Conservation (phyloP, 345 rosid species). For the Odontarrhena argentea region DNA sequence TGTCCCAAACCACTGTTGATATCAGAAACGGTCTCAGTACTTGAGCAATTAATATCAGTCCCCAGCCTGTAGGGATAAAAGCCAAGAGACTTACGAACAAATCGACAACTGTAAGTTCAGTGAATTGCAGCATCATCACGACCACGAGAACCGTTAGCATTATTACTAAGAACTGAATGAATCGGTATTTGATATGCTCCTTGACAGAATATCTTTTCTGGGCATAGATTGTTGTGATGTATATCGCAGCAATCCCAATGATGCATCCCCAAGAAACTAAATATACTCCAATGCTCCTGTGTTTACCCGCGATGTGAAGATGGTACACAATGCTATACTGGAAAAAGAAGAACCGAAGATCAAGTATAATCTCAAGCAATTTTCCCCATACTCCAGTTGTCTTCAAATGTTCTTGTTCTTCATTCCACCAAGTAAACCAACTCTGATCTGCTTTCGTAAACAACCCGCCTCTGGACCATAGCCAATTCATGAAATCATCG, state of each 20-base stretch:
- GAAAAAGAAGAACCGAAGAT: conserved; percentile 92
- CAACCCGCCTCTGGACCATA: conserved; percentile 81
- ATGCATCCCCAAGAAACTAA: conserved; percentile 78
- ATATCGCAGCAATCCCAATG: conserved; percentile 57
- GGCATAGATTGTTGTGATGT: conserved; percentile 61
- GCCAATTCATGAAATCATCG: conserved; percentile 91
- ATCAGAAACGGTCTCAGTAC: conserved; percentile 70
- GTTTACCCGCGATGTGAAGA: conserved; percentile 57
- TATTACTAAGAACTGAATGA: conserved; percentile 83
- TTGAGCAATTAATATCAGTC: conserved; percentile 73
- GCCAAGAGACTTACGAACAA: conserved; percentile 81
- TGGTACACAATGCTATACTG: conserved; percentile 90
- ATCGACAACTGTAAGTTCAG: conserved; percentile 60
- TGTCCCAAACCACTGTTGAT: conserved; percentile 63
- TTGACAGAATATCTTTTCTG: conserved; percentile 67
- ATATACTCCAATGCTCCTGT: conserved; percentile 71
- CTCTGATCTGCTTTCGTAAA: conserved; percentile 89
- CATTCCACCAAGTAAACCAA: conserved; percentile 96
- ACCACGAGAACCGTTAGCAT: conserved; percentile 57
- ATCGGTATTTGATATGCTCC: conserved; percentile 83
- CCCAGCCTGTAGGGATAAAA: conserved; percentile 94
- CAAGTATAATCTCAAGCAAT: conserved; percentile 68
- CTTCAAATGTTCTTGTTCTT: conserved; percentile 88
- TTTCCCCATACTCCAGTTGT: conserved; percentile 87
- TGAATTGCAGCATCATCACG: conserved; percentile 66